A percentile compares a stretch with the other conserved stretches of the same genome.
These are phyloP conservation scores for Picochlorum sp. DNA, from an alignment of 139 green algal genomes.

Conservation along the genomic window DNA sequence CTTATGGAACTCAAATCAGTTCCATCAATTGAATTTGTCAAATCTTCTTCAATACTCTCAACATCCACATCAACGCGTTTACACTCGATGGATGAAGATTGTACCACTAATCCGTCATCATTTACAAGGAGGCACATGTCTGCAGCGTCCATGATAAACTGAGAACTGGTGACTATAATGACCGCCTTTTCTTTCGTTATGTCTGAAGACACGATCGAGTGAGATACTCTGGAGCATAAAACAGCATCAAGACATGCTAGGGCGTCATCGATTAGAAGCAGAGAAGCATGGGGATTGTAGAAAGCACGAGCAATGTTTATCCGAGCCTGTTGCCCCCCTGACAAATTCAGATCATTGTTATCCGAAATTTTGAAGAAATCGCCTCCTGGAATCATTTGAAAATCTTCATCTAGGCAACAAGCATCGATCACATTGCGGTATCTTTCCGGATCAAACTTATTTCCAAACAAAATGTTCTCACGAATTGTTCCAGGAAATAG, in stretches of 20 bases:
- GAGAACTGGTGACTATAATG: slow-evolving; percentile 38
- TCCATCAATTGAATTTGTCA: too few relatives aligned
- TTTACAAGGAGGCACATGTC: slow-evolving; percentile 10
- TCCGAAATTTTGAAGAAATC: slow-evolving; percentile 40
- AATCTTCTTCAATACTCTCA: too few relatives aligned
- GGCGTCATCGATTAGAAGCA: slow-evolving; percentile 8
- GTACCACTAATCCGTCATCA: too few relatives aligned
- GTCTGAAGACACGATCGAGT: slow-evolving; percentile 34
- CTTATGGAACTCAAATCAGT: too few relatives aligned
- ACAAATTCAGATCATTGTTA: slow-evolving; percentile 42
- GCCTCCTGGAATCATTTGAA: background rate
- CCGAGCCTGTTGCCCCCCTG: slow-evolving; percentile 45
- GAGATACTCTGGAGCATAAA: slow-evolving; percentile 28
- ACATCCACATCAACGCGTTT: too few relatives aligned
- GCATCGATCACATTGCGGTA: slow-evolving; percentile 52
- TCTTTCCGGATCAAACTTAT: slow-evolving; percentile 17
- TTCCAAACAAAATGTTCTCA: slow-evolving; percentile 35
- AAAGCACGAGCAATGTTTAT: slow-evolving; percentile 55
- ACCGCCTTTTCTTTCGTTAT: slow-evolving; percentile 35
- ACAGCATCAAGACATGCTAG: slow-evolving; percentile 57
- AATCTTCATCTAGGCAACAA: slow-evolving; percentile 31
- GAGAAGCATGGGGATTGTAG: slow-evolving; percentile 32
- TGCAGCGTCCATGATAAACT: slow-evolving; percentile 17
- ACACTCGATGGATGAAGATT: too few relatives aligned
- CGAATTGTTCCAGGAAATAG: slow-evolving; percentile 44